A percentile compares a stretch with the other conserved stretches of the same genome.
These are phyloP conservation scores for Lophium mytilinum DNA, from an alignment of 495 filamentous ascomycete species.

Conservation along the genomic window DNA sequence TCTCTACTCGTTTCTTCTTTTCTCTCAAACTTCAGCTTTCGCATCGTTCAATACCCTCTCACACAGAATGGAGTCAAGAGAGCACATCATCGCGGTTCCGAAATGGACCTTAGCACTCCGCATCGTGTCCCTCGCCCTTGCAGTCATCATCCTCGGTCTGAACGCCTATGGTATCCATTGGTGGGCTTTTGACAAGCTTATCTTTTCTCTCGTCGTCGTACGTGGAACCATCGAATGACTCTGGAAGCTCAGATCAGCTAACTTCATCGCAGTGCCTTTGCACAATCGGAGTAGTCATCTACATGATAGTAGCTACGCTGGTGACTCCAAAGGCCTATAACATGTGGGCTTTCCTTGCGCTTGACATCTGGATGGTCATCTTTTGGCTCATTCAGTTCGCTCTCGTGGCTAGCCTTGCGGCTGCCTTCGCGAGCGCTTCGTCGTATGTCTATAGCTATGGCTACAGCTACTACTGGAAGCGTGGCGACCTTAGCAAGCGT, in stretches of 20 bases:
- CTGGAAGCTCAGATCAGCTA: background rate
- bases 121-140: slow-evolving; percentile 7
- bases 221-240: background rate
- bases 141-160: slow-evolving; percentile 22
- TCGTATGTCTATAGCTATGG: background rate
- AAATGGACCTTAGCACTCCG: slow-evolving; percentile 9
- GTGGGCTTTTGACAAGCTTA: slow-evolving; percentile 17
- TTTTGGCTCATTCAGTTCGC: slow-evolving; percentile 22
- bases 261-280: slow-evolving; percentile 5
- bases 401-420: slow-evolving; percentile 17
- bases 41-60: background rate
- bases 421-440: background rate
- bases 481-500: background rate
- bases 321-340: slow-evolving; percentile 12
- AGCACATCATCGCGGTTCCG: slow-evolving; percentile 3
- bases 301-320: slow-evolving; percentile 8
- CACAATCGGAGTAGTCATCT: slow-evolving; percentile 8
- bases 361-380: slow-evolving; percentile 17
- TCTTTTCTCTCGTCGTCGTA: slow-evolving; percentile 21
- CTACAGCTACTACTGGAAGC: slow-evolving; percentile 1
- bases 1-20: too few relatives aligned
- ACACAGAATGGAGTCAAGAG: slow-evolving; percentile 3
- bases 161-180: slow-evolving; percentile 18
- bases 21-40: too few relatives aligned
- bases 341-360: slow-evolving; percentile 6